A percentile compares a stretch with the other conserved stretches of the same genome.
Conservation (phyloP, 192 early-diverging fungal genomes). For the Cetraspora pellucida region DNA sequence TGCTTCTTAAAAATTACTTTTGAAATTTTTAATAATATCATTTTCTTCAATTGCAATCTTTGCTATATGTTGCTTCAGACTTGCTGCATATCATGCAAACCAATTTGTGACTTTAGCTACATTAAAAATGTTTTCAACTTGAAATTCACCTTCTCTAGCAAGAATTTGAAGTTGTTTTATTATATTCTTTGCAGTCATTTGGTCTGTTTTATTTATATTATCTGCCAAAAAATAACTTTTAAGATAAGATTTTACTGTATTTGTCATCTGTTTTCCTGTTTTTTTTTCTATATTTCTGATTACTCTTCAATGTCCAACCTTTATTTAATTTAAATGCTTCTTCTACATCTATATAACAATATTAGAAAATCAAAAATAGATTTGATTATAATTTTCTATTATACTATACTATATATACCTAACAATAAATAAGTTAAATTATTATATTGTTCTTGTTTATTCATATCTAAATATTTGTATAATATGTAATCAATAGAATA, state of each 20-base stretch:
- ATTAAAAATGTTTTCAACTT: neutral
- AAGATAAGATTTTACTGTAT: neutral
- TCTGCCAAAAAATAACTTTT: neutral
- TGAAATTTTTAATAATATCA: neutral
- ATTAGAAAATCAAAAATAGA: neutral
- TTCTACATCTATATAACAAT: neutral
- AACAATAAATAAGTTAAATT: neutral
- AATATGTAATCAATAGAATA: neutral
- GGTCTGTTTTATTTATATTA: neutral
- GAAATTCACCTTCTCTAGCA: neutral
- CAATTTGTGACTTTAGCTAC: constrained; percentile 4
- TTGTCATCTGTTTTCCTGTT: neutral
- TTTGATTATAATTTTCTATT: neutral
- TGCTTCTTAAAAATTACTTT: neutral
- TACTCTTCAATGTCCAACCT: neutral
- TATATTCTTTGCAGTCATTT: neutral
- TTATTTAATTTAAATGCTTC: neutral
- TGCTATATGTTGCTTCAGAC: neutral
- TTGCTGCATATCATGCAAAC: constrained; percentile 3
- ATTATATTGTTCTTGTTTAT: constrained; percentile 1
- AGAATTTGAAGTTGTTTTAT: constrained; percentile 16
- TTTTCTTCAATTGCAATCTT: neutral
- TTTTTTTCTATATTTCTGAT: neutral
- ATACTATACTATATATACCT: neutral
- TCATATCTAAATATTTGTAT: constrained; percentile 8